These are phyloP conservation scores for Trichosporon sp. DNA, from an alignment of 1,284 basidiomycete species.

Conservation along the genomic window DNA sequence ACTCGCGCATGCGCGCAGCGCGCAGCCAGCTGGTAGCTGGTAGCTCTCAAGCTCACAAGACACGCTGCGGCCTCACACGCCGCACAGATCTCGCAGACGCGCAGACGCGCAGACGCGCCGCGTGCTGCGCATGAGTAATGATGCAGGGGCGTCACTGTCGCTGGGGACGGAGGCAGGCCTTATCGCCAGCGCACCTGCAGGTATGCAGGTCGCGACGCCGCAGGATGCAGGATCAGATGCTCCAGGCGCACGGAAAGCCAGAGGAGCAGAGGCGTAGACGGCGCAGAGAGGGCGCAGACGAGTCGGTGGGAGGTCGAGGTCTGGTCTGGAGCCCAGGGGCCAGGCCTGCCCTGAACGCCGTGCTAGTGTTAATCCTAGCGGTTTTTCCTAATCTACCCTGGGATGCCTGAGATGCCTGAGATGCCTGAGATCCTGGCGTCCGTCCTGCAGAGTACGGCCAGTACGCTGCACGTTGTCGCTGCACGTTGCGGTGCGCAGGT, in stretches of 20 bases:
- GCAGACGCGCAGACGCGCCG: not conserved
- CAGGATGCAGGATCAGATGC: not conserved
- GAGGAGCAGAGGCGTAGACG: not conserved
- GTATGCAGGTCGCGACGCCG: not conserved
- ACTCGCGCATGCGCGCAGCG: no score
- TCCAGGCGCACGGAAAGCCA: no score
- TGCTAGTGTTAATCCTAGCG: not conserved
- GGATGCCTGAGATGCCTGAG: not conserved
- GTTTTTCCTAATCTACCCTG: not conserved
- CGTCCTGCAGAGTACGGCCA: not conserved
- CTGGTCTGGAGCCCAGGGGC: not conserved
- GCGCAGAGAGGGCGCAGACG: not conserved
- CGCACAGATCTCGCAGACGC: not conserved
- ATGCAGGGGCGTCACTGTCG: not conserved
- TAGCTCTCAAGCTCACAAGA: no score
- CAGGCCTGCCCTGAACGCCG: not conserved
- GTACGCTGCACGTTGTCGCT: no score
- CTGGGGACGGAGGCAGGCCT: not conserved
- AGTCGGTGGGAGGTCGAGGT: not conserved
- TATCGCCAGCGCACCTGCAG: not conserved
- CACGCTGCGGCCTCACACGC: no score
- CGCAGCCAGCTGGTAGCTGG: no score
- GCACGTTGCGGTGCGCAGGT: not conserved
- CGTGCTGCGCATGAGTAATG: not conserved
- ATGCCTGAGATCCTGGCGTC: not conserved